Evolutionary conservation across 768 basidiomycete species (phyloP).

Genomic region (Tremella yokohamensis): DNA sequence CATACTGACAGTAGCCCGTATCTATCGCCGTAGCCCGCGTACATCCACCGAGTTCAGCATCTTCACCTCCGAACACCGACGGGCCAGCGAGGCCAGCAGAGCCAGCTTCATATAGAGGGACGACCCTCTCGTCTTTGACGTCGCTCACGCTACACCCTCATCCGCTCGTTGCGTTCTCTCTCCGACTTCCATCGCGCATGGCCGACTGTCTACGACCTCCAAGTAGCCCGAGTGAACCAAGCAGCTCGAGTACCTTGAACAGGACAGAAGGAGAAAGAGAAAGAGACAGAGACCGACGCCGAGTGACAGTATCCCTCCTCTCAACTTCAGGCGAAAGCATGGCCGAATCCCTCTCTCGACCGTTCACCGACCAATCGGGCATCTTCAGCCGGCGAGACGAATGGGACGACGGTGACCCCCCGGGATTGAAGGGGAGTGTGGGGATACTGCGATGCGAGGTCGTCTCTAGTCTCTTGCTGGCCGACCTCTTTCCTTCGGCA

Average conservation of each 20-base stretch:
- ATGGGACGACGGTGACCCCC: slow-evolving; percentile 16
- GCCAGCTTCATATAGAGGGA: slow-evolving; percentile 82
- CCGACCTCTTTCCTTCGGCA: background rate
- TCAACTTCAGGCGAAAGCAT: slow-evolving; percentile 63
- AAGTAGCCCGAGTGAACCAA: too few species aligned
- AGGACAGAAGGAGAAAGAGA: too few species aligned
- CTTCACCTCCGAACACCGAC: slow-evolving; percentile 2
- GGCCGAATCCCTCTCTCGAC: slow-evolving; percentile 69
- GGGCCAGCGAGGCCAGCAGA: slow-evolving; percentile 7
- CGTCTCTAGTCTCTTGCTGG: slow-evolving; percentile 62
- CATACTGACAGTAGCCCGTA: slow-evolving; percentile 59
- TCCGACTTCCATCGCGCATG: slow-evolving; percentile 85
- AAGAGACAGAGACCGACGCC: too few species aligned
- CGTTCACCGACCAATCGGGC: slow-evolving; percentile 52
- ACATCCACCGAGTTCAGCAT: slow-evolving; percentile 36
- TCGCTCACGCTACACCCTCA: slow-evolving; percentile 85
- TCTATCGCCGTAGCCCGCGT: slow-evolving; percentile 74
- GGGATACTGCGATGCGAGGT: slow-evolving; percentile 73
- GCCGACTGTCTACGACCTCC: slow-evolving; percentile 54
- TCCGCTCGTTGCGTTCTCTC: slow-evolving; percentile 82
- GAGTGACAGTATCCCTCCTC: slow-evolving; percentile 73
- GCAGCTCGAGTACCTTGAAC: too few species aligned
- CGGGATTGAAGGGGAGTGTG: slow-evolving; percentile 53
- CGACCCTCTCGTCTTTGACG: slow-evolving; percentile 88
- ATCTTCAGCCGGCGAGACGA: slow-evolving; percentile 11